A percentile compares a stretch with the other conserved stretches of the same genome.
Conservation (phyloP, 2,329 filamentous ascomycete species). For the Botryosphaeria dothidea region DNA sequence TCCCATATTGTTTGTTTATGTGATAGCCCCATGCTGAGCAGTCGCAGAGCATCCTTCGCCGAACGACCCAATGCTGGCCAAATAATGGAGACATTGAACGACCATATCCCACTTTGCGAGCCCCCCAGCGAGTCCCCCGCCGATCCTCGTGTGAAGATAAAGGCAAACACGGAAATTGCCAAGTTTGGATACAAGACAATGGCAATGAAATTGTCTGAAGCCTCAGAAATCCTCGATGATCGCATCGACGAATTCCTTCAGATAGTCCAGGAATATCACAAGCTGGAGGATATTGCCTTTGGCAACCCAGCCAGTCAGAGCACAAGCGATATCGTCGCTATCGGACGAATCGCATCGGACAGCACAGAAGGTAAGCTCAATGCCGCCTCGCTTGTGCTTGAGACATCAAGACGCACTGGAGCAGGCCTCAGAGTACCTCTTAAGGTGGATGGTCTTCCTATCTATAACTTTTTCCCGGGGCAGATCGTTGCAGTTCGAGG, state of each 20-base stretch:
- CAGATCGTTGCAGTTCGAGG: slow-evolving; percentile 88
- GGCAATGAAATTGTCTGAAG: slow-evolving; percentile 91
- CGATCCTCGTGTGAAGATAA: slow-evolving; percentile 80
- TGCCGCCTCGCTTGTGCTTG: slow-evolving; percentile 78
- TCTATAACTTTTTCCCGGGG: slow-evolving; percentile 87
- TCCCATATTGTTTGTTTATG: background rate
- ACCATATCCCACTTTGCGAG: slow-evolving; percentile 66
- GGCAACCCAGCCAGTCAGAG: slow-evolving; percentile 84
- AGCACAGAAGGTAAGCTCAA: slow-evolving; percentile 84
- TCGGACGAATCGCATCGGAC: slow-evolving; percentile 90
- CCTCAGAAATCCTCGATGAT: slow-evolving; percentile 91
- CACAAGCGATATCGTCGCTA: slow-evolving; percentile 82
- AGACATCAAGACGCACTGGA: slow-evolving; percentile 82
- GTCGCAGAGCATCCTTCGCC: slow-evolving; percentile 64
- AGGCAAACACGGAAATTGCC: slow-evolving; percentile 82
- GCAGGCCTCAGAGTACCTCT: slow-evolving; percentile 80
- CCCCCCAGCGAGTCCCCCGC: slow-evolving; percentile 70
- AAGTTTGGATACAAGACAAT: slow-evolving; percentile 91
- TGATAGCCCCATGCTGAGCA: background rate
- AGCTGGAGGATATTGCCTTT: slow-evolving; percentile 76
- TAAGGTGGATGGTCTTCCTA: slow-evolving; percentile 67
- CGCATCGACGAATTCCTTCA: slow-evolving; percentile 85
- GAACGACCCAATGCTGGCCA: slow-evolving; percentile 79
- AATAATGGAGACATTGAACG: slow-evolving; percentile 79
- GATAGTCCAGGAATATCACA: slow-evolving; percentile 73